Base-by-base conservation (phyloP, 148 eudicot genomes). In the Rhododendron williamsianum region DNA sequence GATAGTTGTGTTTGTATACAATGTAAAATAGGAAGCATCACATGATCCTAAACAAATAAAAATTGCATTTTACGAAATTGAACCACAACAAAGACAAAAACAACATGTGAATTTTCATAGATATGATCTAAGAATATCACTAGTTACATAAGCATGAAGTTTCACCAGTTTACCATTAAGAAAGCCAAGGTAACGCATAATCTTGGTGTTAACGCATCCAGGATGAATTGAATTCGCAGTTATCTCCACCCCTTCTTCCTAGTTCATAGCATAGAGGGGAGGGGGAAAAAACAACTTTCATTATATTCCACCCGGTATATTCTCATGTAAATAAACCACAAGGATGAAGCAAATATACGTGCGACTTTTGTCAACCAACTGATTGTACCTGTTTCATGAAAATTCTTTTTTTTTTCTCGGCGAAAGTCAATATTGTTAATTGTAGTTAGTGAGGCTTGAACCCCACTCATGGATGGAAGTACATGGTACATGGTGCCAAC, bases 201-300 rank as follows among this genome's bases (percentile, higher is more conserved):
- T 95, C 87, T 23, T 63, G 69, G 99, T 96, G 73, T 91, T 88
- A 83, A 96, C 92, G 49, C 91, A 84, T 83, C 99, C 99, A 16
- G 99, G 99, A 84, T 69, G 74, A 69, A 69, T 1, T 25, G 74
- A 69, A 69, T 69, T 69, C 1, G 30, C 74, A 27, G 13, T 92
- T 81, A 96, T 91, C 78, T 93, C 84, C 54, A 89, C 89, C 77
- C 97, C 98, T 83, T 94, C 99, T 85, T 94, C 94, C 97, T 96
- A 88, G 56, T 33, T 49, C 18, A 54, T 54, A 54, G 19, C 19
- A 54, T 15, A 54, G 19, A 54, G 58, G 15, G 6, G 6, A 54
- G 15, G 0, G 15, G 3, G 6, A 54, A 54, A 15, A 12, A 12
- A 0, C 19, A 15, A 54, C 58, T 54, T 15, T 16, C 19, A 15